Percentiles rank a stretch among this genome's conserved stretches.
Evolutionary conservation across 1,284 basidiomycete species (phyloP).

Genomic region (Schizopora paradoxa): DNA sequence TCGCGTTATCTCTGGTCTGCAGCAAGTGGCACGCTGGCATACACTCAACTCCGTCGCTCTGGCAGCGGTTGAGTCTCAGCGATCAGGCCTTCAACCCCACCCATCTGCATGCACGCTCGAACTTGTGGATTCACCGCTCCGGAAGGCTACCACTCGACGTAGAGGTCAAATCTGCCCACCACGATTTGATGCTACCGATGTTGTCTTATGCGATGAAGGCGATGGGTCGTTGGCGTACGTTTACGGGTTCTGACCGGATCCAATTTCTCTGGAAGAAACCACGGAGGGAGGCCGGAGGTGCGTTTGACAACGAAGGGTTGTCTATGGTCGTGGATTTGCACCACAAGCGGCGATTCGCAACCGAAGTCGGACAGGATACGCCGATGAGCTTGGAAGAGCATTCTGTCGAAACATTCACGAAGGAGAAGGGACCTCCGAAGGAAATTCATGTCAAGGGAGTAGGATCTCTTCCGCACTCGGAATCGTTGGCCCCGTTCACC

Average conservation of each 20-base stretch:
- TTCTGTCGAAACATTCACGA: constrained; percentile 3
- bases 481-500: constrained; percentile 28
- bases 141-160: constrained; percentile 49
- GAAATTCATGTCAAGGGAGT: constrained; percentile 13
- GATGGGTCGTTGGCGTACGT: constrained; percentile 47
- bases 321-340: constrained; percentile 9
- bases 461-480: constrained; percentile 3
- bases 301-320: constrained; percentile 8
- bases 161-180: constrained; percentile 41
- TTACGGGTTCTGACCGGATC: constrained; percentile 15
- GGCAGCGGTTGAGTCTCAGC: constrained; percentile 51
- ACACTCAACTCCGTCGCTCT: constrained; percentile 29
- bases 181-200: constrained; percentile 52
- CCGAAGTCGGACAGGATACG: neutral
- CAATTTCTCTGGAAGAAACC: constrained; percentile 26
- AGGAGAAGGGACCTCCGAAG: constrained; percentile 3
- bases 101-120: constrained; percentile 41
- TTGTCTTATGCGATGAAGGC: constrained; percentile 53
- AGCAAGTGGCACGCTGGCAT: constrained; percentile 46
- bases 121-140: constrained; percentile 49
- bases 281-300: constrained; percentile 23
- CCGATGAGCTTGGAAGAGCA: neutral
- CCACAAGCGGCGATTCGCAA: neutral
- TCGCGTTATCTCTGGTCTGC: constrained; percentile 45
- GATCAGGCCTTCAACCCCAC: constrained; percentile 32